Conservation (phyloP, 2,329 filamentous ascomycete genomes). For the Fusarium humuli region DNA sequence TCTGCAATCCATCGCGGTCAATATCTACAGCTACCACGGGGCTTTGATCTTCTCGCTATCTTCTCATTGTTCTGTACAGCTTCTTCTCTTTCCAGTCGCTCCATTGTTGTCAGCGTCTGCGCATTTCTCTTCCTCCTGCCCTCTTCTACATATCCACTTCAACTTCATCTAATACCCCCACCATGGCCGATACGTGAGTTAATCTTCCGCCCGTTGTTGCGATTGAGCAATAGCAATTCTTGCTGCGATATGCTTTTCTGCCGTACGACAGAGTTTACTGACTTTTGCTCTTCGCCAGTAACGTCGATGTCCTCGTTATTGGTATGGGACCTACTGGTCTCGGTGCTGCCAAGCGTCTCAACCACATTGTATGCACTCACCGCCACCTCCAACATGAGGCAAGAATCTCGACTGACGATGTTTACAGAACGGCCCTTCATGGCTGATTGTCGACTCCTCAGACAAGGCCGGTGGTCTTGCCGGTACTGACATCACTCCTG, state of each 20-base stretch:
- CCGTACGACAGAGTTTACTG: constrained; percentile 22
- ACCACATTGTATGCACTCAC: constrained; percentile 83
- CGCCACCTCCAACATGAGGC: constrained; percentile 47
- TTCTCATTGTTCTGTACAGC: constrained; percentile 44
- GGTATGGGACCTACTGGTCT: constrained; percentile 97
- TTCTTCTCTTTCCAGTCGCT: constrained; percentile 38
- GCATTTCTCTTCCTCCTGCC: constrained; percentile 28
- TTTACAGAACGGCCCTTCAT: constrained; percentile 85
- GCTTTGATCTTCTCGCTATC: constrained; percentile 44
- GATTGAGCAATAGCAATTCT: constrained; percentile 12
- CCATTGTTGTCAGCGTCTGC: constrained; percentile 38
- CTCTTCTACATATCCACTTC: constrained; percentile 20
- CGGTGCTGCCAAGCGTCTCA: constrained; percentile 96
- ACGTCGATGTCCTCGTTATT: constrained; percentile 97
- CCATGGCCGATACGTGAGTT: constrained; percentile 57
- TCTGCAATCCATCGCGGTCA: constrained; percentile 39
- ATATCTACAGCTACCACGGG: constrained; percentile 48
- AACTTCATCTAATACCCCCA: constrained; percentile 47
- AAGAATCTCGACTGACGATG: constrained; percentile 42
- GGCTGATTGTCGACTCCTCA: constrained; percentile 94
- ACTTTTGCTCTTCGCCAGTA: constrained; percentile 62
- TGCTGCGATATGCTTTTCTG: not conserved
- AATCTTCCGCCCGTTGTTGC: constrained; percentile 20
- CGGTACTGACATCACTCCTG: constrained; percentile 92
- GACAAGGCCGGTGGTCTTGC: constrained; percentile 95